Evolutionary conservation across 2,329 filamentous ascomycete species (phyloP).

Genomic region (Phoma sp.): DNA sequence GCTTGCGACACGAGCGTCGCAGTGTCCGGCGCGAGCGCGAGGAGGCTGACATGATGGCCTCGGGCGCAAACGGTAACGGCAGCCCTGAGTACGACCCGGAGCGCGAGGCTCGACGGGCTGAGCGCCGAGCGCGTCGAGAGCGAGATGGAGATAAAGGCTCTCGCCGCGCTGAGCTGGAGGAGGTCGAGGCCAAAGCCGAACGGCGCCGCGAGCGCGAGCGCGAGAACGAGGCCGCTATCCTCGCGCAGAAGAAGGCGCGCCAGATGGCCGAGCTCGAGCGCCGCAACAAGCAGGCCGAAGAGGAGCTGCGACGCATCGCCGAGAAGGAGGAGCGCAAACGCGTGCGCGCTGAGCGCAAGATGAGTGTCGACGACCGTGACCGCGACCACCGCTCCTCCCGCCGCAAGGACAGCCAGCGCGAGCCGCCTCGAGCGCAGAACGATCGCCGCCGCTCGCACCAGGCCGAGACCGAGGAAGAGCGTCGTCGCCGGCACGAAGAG

Average conservation of each 20-base stretch:
- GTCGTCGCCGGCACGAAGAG: conserved; percentile 55
- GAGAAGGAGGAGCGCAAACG: conserved; percentile 49
- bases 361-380: conserved; percentile 38
- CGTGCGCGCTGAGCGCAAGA: conserved; percentile 41
- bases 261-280: conserved; percentile 50
- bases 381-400: conserved; percentile 46
- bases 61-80: conserved; percentile 37
- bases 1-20: conserved; percentile 47
- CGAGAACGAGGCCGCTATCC: conserved; percentile 41
- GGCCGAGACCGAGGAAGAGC: conserved; percentile 47
- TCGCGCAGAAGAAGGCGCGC: conserved; percentile 48
- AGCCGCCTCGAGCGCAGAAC: conserved; percentile 38
- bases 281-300: conserved; percentile 47
- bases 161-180: conserved; percentile 44
- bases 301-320: conserved; percentile 48
- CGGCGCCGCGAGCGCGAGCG: conserved; percentile 49
- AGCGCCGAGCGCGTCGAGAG: conserved; percentile 39
- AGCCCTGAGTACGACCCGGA: conserved; percentile 44
- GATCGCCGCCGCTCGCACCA: conserved; percentile 47
- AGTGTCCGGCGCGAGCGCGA: conserved; percentile 42
- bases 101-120: conserved; percentile 48
- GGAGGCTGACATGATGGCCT: conserved; percentile 34
- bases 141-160: conserved; percentile 47
- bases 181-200: conserved; percentile 46
- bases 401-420: conserved; percentile 45